These are phyloP conservation scores for Hymenoscyphus fraxineus DNA, from an alignment of 2,329 filamentous ascomycete genomes.

Conservation along the genomic window DNA sequence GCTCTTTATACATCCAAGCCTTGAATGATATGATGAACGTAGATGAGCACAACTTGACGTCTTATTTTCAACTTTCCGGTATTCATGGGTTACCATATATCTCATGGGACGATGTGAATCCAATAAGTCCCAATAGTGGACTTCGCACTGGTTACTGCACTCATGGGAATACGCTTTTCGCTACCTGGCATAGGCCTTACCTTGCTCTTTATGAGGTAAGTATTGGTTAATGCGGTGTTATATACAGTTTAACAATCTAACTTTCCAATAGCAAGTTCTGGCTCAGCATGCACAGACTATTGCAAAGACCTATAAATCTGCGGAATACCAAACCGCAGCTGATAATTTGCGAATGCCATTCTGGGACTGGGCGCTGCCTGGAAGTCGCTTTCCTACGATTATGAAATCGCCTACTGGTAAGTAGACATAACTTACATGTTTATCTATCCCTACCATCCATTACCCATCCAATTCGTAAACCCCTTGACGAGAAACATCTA, in stretches of 20 bases:
- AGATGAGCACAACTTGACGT: conserved; percentile 10
- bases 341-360: conserved; percentile 41
- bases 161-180: conserved; percentile 61
- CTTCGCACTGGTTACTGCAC: conserved; percentile 55
- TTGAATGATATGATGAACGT: conserved; percentile 11
- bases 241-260: background rate
- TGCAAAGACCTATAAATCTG: conserved; percentile 32
- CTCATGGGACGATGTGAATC: conserved; percentile 15
- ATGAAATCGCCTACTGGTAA: background rate
- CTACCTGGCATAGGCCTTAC: conserved; percentile 53
- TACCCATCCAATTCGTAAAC: too few species aligned
- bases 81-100: conserved; percentile 18
- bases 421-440: background rate
- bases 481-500: background rate
- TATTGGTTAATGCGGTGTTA: background rate
- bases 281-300: conserved; percentile 43
- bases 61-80: conserved; percentile 19
- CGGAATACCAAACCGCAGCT: conserved; percentile 41
- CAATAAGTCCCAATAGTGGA: background rate
- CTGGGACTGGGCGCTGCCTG: conserved; percentile 43
- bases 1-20: conserved; percentile 17
- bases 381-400: conserved; percentile 36
- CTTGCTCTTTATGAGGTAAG: conserved; percentile 50
- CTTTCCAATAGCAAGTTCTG: conserved; percentile 44
- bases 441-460: background rate